phyloP scores from a whole-genome alignment of 140 eudicot genomes.

The Anethum foeniculum region DNA sequence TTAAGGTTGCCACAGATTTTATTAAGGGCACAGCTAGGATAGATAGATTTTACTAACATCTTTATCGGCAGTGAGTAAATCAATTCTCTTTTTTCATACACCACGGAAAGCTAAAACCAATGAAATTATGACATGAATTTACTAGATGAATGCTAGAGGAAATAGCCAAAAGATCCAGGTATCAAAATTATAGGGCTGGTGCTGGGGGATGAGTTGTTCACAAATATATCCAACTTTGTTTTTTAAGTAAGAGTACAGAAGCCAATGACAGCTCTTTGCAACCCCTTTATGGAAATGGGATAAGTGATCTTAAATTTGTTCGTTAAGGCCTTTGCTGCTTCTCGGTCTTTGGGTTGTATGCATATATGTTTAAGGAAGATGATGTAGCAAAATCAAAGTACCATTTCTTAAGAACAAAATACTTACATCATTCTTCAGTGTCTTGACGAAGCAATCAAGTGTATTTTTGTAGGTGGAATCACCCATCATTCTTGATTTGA shows the following conservation, averaged over 20 bases:
- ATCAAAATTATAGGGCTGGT: neutral
- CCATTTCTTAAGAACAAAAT: neutral
- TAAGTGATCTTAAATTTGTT: neutral
- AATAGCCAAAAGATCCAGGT: neutral
- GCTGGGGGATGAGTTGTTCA: neutral
- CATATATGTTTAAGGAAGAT: constrained; percentile 2
- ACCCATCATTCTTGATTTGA: constrained; percentile 99
- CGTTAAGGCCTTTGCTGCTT: neutral
- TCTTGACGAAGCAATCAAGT: constrained; percentile 80
- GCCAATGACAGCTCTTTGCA: neutral
- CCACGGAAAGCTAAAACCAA: neutral
- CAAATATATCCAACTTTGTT: neutral
- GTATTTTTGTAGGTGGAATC: constrained; percentile 84
- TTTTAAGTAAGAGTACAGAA: neutral
- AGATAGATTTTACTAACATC: neutral
- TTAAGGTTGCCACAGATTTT: neutral
- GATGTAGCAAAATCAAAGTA: neutral
- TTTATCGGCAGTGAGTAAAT: neutral
- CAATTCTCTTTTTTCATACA: neutral
- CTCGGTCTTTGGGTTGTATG: neutral
- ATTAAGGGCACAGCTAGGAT: neutral
- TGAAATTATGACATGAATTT: neutral
- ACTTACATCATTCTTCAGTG: constrained; percentile 80
- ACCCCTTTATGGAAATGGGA: neutral
- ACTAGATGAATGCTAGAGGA: neutral